Conservation (phyloP, 2,329 filamentous ascomycete genomes). For the Aspergillus spinulosporus region DNA sequence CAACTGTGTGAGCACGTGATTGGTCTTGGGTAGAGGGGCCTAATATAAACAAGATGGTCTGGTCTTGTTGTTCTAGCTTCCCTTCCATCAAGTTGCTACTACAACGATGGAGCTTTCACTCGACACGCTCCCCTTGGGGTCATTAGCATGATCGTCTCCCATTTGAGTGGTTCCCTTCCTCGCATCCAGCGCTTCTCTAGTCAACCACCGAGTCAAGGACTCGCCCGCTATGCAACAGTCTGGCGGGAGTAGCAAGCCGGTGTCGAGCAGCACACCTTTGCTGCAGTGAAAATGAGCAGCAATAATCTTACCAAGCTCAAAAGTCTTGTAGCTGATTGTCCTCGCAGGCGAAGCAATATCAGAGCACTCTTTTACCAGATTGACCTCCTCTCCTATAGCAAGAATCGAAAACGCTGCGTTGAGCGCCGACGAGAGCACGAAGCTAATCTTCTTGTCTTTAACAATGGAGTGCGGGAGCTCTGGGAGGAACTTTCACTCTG, state of each 20-base stretch:
- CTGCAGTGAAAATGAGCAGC: not conserved
- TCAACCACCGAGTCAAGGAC: not conserved
- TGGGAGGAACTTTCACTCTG: not conserved
- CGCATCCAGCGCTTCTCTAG: no score
- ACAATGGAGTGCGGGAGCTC: not conserved
- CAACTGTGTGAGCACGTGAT: no score
- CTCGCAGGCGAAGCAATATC: not conserved
- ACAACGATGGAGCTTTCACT: no score
- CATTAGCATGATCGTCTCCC: no score
- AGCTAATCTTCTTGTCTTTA: not conserved
- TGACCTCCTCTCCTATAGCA: not conserved
- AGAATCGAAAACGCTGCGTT: not conserved
- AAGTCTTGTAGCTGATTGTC: not conserved
- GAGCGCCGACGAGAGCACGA: not conserved
- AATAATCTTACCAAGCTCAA: not conserved
- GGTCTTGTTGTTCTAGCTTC: no score
- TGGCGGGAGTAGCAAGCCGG: not conserved
- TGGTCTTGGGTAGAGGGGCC: no score
- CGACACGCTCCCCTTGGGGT: no score
- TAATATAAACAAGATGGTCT: no score
- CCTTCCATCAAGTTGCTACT: no score
- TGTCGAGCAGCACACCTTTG: not conserved
- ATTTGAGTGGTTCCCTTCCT: no score
- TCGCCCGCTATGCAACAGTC: not conserved
- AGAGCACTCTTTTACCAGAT: not conserved